A percentile compares a stretch with the other conserved stretches of the same genome.
These are phyloP conservation scores for Lippia alba DNA, from an alignment of 305 asterid genomes.

Conservation along the genomic window DNA sequence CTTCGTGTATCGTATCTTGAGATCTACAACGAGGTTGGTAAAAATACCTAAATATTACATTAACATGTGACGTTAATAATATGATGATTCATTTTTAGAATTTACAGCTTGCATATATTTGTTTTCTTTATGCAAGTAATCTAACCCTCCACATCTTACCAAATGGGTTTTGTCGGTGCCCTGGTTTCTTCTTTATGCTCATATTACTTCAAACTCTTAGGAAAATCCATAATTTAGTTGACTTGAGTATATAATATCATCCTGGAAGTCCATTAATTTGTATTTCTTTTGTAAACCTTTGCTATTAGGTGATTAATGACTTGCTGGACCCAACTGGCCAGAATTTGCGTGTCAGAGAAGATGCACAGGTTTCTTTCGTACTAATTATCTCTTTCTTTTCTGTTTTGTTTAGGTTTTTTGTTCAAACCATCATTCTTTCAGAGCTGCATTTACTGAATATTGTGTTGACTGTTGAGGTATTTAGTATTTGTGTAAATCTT, in stretches of 20 bases:
- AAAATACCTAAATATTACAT: background rate
- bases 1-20: conserved; percentile 96
- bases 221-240: conserved; percentile 3
- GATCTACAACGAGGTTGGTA: conserved; percentile 96
- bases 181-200: background rate
- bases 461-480: conserved; percentile 16
- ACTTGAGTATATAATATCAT: conserved; percentile 1
- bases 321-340: conserved; percentile 96
- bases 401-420: conserved; percentile 26
- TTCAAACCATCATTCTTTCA: background rate
- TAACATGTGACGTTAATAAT: conserved; percentile 5
- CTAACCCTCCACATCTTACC: conserved; percentile 11
- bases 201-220: conserved; percentile 12
- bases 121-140: conserved; percentile 18
- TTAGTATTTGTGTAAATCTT: background rate
- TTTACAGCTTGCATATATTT: conserved; percentile 17
- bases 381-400: conserved; percentile 24
- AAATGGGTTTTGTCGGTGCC: background rate
- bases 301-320: conserved; percentile 86
- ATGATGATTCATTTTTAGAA: background rate
- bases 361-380: conserved; percentile 72
- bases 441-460: conserved; percentile 7
- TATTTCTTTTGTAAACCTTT: conserved; percentile 27
- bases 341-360: conserved; percentile 96
- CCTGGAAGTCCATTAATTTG: conserved; percentile 21